Percentiles rank a stretch among this genome's conserved stretches.
Evolutionary conservation across 129 eudicot species (phyloP).

Genomic region (Kitagawia praeruptora): DNA sequence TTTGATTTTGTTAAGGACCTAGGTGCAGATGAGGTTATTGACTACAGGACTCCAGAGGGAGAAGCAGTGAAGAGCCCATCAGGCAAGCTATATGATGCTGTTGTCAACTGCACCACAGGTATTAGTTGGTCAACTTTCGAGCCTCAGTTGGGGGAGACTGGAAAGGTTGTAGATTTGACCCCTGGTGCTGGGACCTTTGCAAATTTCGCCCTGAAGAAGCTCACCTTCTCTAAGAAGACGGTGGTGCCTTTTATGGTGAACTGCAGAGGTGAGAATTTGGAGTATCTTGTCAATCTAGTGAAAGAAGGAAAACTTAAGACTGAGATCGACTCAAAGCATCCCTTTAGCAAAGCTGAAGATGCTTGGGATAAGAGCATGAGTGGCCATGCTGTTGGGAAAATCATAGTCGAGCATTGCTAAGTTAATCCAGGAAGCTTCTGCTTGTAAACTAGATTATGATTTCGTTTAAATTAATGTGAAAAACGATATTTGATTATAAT

Average conservation of each 20-base stretch:
- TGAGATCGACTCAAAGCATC: conserved; percentile 27
- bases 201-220: conserved; percentile 37
- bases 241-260: conserved; percentile 25
- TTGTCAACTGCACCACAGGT: conserved; percentile 32
- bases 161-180: conserved; percentile 38
- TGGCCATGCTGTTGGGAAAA: conserved; percentile 50
- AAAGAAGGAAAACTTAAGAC: conserved; percentile 38
- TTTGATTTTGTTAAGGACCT: conserved; percentile 30
- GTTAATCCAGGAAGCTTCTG: too few relatives aligned
- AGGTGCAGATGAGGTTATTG: conserved; percentile 44
- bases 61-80: conserved; percentile 39
- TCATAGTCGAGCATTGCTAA: conserved; percentile 21
- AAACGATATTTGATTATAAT: too few relatives aligned
- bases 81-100: conserved; percentile 34
- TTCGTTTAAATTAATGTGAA: too few relatives aligned
- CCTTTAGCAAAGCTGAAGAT: conserved; percentile 31
- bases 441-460: too few relatives aligned
- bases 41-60: conserved; percentile 46
- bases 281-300: conserved; percentile 25
- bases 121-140: conserved; percentile 37
- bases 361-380: conserved; percentile 43
- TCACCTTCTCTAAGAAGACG: conserved; percentile 33
- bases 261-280: conserved; percentile 27
- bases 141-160: conserved; percentile 20
- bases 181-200: conserved; percentile 27